Evolutionary conservation across 768 basidiomycete species (phyloP), one percentile per base, ranked within the genome.

Genomic region (Tremella yokohamensis): DNA sequence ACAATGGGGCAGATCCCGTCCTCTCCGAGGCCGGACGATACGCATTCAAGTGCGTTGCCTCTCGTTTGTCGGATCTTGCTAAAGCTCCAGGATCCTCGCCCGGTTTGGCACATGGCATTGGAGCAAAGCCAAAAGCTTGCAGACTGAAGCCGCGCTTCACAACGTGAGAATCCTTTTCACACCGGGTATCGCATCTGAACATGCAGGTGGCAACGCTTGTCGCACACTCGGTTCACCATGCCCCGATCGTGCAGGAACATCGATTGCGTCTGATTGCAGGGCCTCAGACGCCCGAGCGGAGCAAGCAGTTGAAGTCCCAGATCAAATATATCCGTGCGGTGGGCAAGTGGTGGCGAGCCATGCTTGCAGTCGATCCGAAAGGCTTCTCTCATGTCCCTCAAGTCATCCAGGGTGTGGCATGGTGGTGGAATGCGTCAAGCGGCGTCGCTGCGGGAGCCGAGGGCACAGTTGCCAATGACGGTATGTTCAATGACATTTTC

Each of bases 381-480:
- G 60, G 60, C 0, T 76, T 74, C 53, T 72, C 66, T 29, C 61
- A 69, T 2, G 47, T 72, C 3, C 56, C 56, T 8, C 70, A 65
- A 1, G 68, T 64, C 0, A 71, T 68, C 0, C 48, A 61, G 1
- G 75, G 73, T 0, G 63, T 76, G 0, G 75, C 72, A 3, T 76
- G 75, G 75, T 76, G 75, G 75, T 76, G 75, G 75, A 65, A 70
- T 16, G 69, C 70, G 49, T 72, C 73, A 0, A 69, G 73, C 0
- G 64, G 62, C 12, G 75, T 73, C 8, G 70, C 72, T 1, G 64
- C 66, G 12, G 66, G 65, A 8, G 64, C 63, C 20, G 69, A 74
- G 40, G 70, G 72, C 6, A 55, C 65, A 25, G 54, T 68, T 8
- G 68, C 68, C 0, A 62, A 69, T 37, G 71, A 73, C 44, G 75